Conservation (phyloP, 768 basidiomycete species). For the Boletus pseudopeckii region DNA sequence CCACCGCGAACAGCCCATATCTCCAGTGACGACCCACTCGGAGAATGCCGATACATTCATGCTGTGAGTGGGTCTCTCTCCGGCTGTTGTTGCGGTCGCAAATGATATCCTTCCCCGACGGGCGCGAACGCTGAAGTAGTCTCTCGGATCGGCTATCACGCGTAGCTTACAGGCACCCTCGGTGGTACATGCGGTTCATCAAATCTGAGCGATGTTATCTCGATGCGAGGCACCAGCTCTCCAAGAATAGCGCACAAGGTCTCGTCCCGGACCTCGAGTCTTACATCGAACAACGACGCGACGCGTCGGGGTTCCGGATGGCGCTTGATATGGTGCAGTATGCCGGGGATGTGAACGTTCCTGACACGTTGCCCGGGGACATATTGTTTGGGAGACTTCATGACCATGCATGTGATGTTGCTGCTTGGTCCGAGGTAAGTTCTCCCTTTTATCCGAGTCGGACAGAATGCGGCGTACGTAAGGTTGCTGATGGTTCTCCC, state of each 20-base stretch:
- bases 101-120: conserved; percentile 6
- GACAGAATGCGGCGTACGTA: no score
- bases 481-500: background rate
- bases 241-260: conserved; percentile 19
- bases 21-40: background rate
- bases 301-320: conserved; percentile 47
- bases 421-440: conserved; percentile 52
- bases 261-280: conserved; percentile 41
- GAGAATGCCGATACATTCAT: conserved; percentile 10
- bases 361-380: conserved; percentile 28
- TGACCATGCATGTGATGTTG: conserved; percentile 45
- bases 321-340: conserved; percentile 52
- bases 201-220: conserved; percentile 33
- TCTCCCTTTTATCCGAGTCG: background rate
- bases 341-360: conserved; percentile 43
- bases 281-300: conserved; percentile 45
- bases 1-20: conserved; percentile 30
- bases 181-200: conserved; percentile 44
- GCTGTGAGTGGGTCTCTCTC: conserved; percentile 17
- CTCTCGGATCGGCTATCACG: conserved; percentile 38
- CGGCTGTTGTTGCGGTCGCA: background rate
- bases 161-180: conserved; percentile 31
- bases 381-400: conserved; percentile 34
- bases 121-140: conserved; percentile 23
- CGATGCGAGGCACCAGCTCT: conserved; percentile 32